phyloP scores from a whole-genome alignment of 1,284 basidiomycete genomes.

The Phellinidium pouzarii region DNA sequence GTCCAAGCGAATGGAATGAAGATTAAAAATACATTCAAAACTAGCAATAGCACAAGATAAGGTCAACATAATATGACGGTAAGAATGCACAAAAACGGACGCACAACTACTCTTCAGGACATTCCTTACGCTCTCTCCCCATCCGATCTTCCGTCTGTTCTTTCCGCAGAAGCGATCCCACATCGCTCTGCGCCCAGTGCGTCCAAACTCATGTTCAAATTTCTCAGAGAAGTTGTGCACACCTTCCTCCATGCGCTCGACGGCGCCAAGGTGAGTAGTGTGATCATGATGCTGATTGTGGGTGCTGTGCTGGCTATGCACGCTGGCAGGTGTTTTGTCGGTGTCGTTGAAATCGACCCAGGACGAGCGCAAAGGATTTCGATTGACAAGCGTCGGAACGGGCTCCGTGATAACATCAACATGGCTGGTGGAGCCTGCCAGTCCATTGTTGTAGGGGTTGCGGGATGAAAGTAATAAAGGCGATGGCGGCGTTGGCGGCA shows the following conservation, averaged over 20 bases:
- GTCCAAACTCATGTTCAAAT: conserved; percentile 7
- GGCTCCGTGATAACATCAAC: not conserved
- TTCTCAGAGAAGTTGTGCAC: conserved; percentile 7
- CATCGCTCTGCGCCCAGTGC: conserved; percentile 24
- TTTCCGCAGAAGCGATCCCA: conserved; percentile 47
- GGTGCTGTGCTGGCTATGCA: too few relatives aligned
- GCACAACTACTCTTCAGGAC: conserved; percentile 48
- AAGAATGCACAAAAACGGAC: conserved; percentile 21
- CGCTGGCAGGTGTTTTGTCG: too few relatives aligned
- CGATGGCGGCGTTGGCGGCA: not conserved
- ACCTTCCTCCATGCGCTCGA: conserved; percentile 8
- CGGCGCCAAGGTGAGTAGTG: not conserved
- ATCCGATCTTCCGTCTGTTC: conserved; percentile 40
- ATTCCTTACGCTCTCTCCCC: conserved; percentile 39
- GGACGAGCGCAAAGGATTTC: not conserved
- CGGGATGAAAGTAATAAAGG: not conserved
- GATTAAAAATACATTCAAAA: conserved; percentile 55
- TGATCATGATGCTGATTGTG: not conserved
- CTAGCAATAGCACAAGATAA: conserved; percentile 26
- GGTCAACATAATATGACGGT: not conserved
- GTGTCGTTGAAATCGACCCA: not conserved
- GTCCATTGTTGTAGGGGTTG: not conserved
- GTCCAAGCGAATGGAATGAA: conserved; percentile 61
- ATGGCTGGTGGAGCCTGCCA: not conserved
- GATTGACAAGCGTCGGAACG: not conserved